Percentiles rank a stretch among this genome's conserved stretches.
Evolutionary conservation across 2,329 filamentous ascomycete species (phyloP).

Genomic region (Simplicillium sp.): DNA sequence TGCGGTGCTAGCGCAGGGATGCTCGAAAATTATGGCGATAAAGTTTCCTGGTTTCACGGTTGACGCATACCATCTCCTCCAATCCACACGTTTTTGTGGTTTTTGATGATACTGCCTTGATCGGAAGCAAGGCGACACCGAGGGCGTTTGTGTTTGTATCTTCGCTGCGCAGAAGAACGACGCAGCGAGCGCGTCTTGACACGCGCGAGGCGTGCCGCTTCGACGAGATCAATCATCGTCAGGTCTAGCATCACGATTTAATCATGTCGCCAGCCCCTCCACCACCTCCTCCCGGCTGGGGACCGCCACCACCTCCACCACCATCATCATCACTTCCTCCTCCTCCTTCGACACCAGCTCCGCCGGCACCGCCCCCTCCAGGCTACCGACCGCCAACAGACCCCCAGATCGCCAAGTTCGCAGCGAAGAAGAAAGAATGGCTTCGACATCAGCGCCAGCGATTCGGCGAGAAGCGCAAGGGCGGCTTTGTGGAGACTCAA

Average conservation of each 20-base stretch:
- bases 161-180: too few species aligned
- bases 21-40: too few species aligned
- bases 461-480: constrained; percentile 94
- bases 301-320: constrained; percentile 47
- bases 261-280: constrained; percentile 45
- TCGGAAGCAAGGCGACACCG: constrained; percentile 4
- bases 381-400: constrained; percentile 75
- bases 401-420: constrained; percentile 84
- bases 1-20: too few species aligned
- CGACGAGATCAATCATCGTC: constrained; percentile 12
- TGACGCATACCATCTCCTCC: too few species aligned
- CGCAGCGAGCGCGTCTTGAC: constrained; percentile 17
- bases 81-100: too few species aligned
- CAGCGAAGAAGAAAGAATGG: constrained; percentile 99
- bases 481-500: constrained; percentile 92
- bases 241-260: constrained; percentile 17
- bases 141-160: too few species aligned
- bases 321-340: constrained; percentile 47
- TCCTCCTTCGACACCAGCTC: constrained; percentile 43
- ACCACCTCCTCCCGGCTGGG: constrained; percentile 50
- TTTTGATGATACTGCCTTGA: constrained; percentile 13
- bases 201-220: constrained; percentile 25
- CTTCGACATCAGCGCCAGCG: constrained; percentile 80
- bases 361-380: constrained; percentile 66
- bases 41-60: too few species aligned